Evolutionary conservation across 768 basidiomycete genomes (phyloP).

Genomic region (Boletus rubropictus): DNA sequence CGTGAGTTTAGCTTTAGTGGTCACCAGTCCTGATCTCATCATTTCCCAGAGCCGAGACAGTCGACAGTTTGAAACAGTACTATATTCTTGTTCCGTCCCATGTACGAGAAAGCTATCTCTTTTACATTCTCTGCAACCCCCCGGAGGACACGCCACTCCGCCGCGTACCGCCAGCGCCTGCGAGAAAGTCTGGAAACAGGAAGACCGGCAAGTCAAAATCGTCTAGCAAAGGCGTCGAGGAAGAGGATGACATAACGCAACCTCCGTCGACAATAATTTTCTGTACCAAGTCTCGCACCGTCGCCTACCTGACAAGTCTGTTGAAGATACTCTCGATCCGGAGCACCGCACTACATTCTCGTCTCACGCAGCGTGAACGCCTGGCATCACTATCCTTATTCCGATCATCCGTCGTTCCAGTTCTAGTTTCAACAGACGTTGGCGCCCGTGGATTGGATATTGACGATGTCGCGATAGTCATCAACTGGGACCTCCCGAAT

Average conservation of each 20-base stretch:
- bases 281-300: constrained; percentile 77
- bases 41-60: constrained; percentile 72
- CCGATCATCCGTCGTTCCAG: constrained; percentile 79
- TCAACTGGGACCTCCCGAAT: constrained; percentile 94
- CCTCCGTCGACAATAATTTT: constrained; percentile 98
- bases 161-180: constrained; percentile 52
- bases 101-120: constrained; percentile 88
- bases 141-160: too few species aligned
- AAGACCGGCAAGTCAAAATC: constrained; percentile 34
- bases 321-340: constrained; percentile 77
- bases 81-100: constrained; percentile 94
- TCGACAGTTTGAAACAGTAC: constrained; percentile 78
- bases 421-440: constrained; percentile 92
- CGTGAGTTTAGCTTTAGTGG: constrained; percentile 41
- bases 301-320: constrained; percentile 79
- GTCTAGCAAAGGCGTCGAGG: constrained; percentile 28
- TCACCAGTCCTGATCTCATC: background rate
- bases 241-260: constrained; percentile 53
- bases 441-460: constrained; percentile 95
- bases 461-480: constrained; percentile 90
- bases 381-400: constrained; percentile 81
- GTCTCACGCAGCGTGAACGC: constrained; percentile 87
- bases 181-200: background rate
- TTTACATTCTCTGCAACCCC: too few species aligned
- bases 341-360: constrained; percentile 86